Evolutionary conservation across 768 basidiomycete genomes (phyloP), one percentile per base, ranked within the genome.

Genomic region (Scleroderma bovista): DNA sequence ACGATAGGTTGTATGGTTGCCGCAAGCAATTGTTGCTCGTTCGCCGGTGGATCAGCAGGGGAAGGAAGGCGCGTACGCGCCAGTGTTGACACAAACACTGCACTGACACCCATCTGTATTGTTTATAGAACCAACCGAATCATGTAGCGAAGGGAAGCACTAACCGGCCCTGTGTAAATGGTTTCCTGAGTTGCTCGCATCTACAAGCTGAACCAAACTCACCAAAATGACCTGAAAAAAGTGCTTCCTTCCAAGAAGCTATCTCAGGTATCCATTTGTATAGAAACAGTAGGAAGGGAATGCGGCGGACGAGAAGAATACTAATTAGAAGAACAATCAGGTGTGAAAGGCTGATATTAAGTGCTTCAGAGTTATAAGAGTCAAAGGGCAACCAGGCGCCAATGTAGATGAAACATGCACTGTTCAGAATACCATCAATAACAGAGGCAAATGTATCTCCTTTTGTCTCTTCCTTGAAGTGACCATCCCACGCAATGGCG

Each of bases 151-250:
- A 9, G 13, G 32, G 12, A 44, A 31, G 33, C 43, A 68, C 79
- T 58, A 53, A 81, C 81, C 46, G 82, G 81, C 39, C 81, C 81
- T 81, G 47, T 51, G 22, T 20, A 46, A 20, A 24, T 38, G 32
- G 37, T 0, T 3, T 64, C 34, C n/a, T n/a, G n/a, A 58, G 49
- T 15, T 10, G 17, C 23, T 19, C 31, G 44, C 6, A 40, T 32
- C 16, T 50, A 17, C 2, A 45, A 29, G 0, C 20, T 19, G 26
- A 33, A 33, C 8, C 62, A 68, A 13, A 31, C 61, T 13, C 59
- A 81, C 86, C 93, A 63, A 95, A 97, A 72, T 96, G 93, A 3
- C 95, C 95, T 5, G 79, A 81, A 63, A 98, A 96, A 4, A 93
- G 55, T 0, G 95, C 94, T 68, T 97, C 92, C 40, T 79, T 75